These are phyloP conservation scores for Venturia nashicola DNA, from an alignment of 2,329 filamentous ascomycete species.

Conservation along the genomic window DNA sequence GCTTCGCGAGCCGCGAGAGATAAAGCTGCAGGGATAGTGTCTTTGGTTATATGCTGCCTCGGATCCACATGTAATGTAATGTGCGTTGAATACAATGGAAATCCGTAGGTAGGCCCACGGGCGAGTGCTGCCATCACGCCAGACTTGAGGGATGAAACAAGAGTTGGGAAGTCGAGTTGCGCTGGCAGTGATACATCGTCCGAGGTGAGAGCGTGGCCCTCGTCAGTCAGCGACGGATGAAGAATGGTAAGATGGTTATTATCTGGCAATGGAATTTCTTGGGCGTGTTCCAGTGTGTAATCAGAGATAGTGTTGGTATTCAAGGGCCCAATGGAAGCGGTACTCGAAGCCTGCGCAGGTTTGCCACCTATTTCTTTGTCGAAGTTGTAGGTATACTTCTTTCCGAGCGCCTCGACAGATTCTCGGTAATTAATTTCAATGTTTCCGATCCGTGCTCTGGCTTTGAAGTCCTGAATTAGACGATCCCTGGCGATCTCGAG, in stretches of 20 bases:
- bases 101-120: conserved; percentile 68
- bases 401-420: conserved; percentile 36
- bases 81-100: conserved; percentile 65
- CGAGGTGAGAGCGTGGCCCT: not conserved
- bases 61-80: conserved; percentile 61
- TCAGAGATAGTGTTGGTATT: conserved; percentile 20
- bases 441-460: conserved; percentile 69
- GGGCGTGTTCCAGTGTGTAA: conserved; percentile 12
- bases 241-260: conserved; percentile 56
- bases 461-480: conserved; percentile 80
- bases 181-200: conserved; percentile 30
- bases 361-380: conserved; percentile 74
- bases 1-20: conserved; percentile 50
- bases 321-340: conserved; percentile 41
- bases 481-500: conserved; percentile 85
- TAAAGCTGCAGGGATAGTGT: conserved; percentile 53
- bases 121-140: conserved; percentile 75
- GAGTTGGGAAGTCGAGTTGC: conserved; percentile 35
- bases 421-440: conserved; percentile 97
- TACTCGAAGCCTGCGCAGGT: conserved; percentile 64
- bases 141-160: conserved; percentile 52
- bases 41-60: conserved; percentile 49
- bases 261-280: conserved; percentile 38
- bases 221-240: conserved; percentile 32
- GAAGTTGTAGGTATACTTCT: conserved; percentile 49